Percentiles rank a stretch among this genome's conserved stretches.
Evolutionary conservation across 2,329 filamentous ascomycete genomes (phyloP).

Genomic region (Trichoderma semiorbis): DNA sequence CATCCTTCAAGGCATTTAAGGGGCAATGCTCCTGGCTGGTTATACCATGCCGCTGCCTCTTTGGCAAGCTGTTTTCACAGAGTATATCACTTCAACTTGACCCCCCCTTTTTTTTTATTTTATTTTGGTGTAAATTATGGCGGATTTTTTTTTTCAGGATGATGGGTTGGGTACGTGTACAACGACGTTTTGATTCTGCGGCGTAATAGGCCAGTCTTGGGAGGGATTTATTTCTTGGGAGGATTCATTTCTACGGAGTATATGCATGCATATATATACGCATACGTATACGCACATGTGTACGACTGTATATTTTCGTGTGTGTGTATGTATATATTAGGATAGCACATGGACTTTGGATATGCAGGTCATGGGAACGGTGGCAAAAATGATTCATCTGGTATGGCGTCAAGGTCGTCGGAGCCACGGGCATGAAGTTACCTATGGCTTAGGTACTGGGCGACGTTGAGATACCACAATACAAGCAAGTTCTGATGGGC

Average conservation of each 20-base stretch:
- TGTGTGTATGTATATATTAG: neutral
- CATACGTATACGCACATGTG: neutral
- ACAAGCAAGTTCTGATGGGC: neutral
- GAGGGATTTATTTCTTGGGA: neutral
- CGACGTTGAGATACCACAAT: conserved; percentile 19
- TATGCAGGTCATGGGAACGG: neutral
- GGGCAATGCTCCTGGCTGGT: neutral
- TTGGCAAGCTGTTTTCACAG: neutral
- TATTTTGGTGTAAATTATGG: neutral
- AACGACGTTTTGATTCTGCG: conserved; percentile 1
- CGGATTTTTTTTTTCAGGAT: neutral
- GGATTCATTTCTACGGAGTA: neutral
- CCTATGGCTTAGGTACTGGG: neutral
- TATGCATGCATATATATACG: neutral
- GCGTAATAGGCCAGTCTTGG: neutral
- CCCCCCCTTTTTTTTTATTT: neutral
- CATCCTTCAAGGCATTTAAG: neutral
- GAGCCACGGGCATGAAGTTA: conserved; percentile 27
- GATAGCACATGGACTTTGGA: neutral
- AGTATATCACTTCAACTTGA: neutral
- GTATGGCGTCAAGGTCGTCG: neutral
- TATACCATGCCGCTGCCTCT: neutral
- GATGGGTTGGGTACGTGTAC: neutral
- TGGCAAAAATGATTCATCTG: neutral
- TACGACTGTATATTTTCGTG: neutral